Percentiles rank a stretch among this genome's conserved stretches.
These are phyloP conservation scores for Licmophora abbreviata DNA, from an alignment of 108 stramenopile species.

Conservation along the genomic window DNA sequence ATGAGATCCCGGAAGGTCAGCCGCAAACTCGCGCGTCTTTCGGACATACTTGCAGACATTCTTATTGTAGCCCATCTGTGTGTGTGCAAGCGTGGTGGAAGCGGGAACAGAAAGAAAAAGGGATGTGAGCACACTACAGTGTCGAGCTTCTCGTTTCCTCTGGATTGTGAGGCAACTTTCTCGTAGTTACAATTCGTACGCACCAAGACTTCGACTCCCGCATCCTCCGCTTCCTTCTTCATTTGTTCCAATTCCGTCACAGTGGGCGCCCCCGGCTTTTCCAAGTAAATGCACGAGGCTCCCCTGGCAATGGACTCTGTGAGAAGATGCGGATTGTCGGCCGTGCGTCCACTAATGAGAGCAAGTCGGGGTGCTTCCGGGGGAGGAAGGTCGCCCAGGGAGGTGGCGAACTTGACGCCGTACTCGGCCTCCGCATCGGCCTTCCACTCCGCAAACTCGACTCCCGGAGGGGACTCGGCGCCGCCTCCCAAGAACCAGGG, in stretches of 20 bases:
- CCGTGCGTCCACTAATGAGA: constrained; percentile 82
- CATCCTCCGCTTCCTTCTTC: constrained; percentile 63
- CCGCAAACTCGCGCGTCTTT: constrained; percentile 81
- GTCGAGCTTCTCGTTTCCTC: no score
- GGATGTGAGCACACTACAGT: no score
- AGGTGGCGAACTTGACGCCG: constrained; percentile 46
- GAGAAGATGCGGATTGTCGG: constrained; percentile 81
- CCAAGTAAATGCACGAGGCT: constrained; percentile 72
- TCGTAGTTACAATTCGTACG: no score
- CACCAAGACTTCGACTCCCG: constrained; percentile 71
- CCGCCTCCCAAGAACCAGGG: constrained; percentile 85
- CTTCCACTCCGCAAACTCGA: constrained; percentile 66
- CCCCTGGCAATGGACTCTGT: constrained; percentile 69
- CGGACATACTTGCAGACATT: constrained; percentile 88
- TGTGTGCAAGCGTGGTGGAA: no score
- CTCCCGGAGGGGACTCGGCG: constrained; percentile 51
- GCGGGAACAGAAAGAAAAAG: no score
- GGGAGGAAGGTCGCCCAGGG: constrained; percentile 58
- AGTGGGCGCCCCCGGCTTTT: constrained; percentile 90
- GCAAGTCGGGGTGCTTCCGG: constrained; percentile 64
- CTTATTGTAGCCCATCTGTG: constrained; percentile 95
- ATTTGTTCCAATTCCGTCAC: constrained; percentile 68
- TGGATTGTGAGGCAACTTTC: no score
- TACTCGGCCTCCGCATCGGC: constrained; percentile 37
- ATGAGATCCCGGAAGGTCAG: constrained; percentile 56